Conservation (phyloP, 768 basidiomycete genomes). For the Lactarius sp. region DNA sequence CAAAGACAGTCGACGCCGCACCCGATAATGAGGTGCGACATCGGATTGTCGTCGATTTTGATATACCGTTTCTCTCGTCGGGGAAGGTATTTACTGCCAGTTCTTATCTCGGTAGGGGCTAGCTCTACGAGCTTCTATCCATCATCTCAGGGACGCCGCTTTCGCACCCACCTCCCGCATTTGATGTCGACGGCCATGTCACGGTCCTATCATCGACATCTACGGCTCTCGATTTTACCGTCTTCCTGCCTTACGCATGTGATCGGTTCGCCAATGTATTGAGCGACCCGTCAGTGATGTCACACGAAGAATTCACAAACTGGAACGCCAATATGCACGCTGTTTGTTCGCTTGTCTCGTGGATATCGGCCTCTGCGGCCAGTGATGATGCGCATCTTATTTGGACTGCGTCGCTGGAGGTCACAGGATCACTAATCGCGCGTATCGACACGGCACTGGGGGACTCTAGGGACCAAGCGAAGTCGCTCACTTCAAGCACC, state of each 20-base stretch:
- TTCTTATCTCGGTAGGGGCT: conserved; percentile 57
- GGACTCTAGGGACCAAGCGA: background rate
- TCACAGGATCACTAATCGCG: conserved; percentile 16
- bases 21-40: conserved; percentile 22
- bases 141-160: conserved; percentile 32
- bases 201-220: conserved; percentile 43
- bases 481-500: background rate
- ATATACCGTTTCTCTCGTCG: conserved; percentile 44
- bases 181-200: conserved; percentile 39
- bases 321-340: too few relatives aligned
- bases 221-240: conserved; percentile 39
- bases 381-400: too few relatives aligned
- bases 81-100: conserved; percentile 47
- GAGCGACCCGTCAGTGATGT: conserved; percentile 45
- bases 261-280: conserved; percentile 31
- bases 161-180: conserved; percentile 31
- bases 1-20: background rate
- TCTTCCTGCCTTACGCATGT: conserved; percentile 23
- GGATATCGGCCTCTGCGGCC: too few relatives aligned
- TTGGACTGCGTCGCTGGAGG: conserved; percentile 18
- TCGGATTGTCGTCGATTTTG: conserved; percentile 45
- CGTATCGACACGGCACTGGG: conserved; percentile 17
- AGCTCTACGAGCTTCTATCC: conserved; percentile 53
- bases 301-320: conserved; percentile 30
- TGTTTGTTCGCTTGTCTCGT: too few relatives aligned